Evolutionary conservation across 2,329 filamentous ascomycete species (phyloP).

Genomic region (Paraphoma sp.): DNA sequence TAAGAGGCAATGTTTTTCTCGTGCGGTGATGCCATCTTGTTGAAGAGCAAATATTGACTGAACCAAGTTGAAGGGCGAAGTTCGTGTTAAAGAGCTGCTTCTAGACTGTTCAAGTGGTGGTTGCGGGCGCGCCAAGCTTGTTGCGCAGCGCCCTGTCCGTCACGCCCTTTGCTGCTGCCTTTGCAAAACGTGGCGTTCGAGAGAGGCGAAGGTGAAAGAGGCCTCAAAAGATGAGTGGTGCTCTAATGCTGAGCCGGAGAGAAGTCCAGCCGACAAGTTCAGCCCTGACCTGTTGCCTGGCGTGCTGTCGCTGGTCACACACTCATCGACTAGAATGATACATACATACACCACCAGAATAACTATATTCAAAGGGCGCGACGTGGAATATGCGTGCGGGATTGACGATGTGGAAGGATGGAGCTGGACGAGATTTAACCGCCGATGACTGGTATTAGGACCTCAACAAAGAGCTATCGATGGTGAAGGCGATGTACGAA

Average conservation of each 20-base stretch:
- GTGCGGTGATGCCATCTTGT: neutral
- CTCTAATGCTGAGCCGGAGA: neutral
- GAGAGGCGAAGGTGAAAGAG: no score
- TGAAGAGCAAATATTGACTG: neutral
- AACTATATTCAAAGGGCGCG: no score
- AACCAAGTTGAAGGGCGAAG: neutral
- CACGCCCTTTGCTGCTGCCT: constrained; percentile 5
- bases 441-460: no score
- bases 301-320: neutral
- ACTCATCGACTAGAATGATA: no score
- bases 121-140: neutral
- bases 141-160: constrained; percentile 6
- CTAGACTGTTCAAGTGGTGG: neutral
- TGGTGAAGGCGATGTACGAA: no score
- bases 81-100: neutral
- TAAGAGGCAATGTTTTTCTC: constrained; percentile 1
- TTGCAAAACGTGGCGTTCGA: no score
- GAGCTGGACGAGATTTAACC: no score
- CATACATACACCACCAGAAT: no score
- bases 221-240: neutral
- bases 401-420: no score
- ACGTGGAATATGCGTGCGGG: no score
- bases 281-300: neutral
- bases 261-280: neutral
- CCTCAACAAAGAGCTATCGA: no score